Evolutionary conservation across 2,329 filamentous ascomycete genomes (phyloP).

Genomic region (Aspergillus brunneoviolaceus): DNA sequence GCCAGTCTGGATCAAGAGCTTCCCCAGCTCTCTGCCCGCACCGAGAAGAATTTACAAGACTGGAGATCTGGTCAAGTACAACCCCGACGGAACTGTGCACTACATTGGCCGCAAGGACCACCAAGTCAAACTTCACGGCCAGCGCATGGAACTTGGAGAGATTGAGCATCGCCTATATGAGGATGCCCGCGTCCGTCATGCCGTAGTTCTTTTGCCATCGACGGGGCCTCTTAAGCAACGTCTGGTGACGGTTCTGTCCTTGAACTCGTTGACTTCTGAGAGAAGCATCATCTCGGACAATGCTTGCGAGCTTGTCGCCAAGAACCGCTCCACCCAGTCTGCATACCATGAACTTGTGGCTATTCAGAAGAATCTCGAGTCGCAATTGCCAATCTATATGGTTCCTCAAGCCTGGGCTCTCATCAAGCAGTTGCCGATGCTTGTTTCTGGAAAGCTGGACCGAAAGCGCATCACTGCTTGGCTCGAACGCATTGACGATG

Average conservation of each 20-base stretch:
- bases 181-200: constrained; percentile 37
- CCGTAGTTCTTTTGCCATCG: constrained; percentile 46
- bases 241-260: constrained; percentile 47
- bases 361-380: constrained; percentile 40
- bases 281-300: constrained; percentile 30
- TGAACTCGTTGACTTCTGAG: constrained; percentile 28
- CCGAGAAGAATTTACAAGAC: constrained; percentile 28
- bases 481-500: constrained; percentile 45
- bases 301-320: constrained; percentile 33
- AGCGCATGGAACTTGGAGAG: constrained; percentile 61
- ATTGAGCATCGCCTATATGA: constrained; percentile 42
- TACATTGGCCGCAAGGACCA: constrained; percentile 58
- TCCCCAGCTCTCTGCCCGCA: constrained; percentile 6
- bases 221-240: constrained; percentile 43
- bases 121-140: constrained; percentile 66
- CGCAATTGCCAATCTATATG: constrained; percentile 48
- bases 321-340: constrained; percentile 20
- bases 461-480: constrained; percentile 43
- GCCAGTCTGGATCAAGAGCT: constrained; percentile 25
- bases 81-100: constrained; percentile 21
- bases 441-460: constrained; percentile 40
- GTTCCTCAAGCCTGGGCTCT: constrained; percentile 44
- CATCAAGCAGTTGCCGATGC: constrained; percentile 41
- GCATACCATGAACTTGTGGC: constrained; percentile 32
- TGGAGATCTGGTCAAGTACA: constrained; percentile 26